Evolutionary conservation across 1,284 basidiomycete species (phyloP), one percentile per base, ranked within the genome.

Genomic region (Limonomyces culmigenus): DNA sequence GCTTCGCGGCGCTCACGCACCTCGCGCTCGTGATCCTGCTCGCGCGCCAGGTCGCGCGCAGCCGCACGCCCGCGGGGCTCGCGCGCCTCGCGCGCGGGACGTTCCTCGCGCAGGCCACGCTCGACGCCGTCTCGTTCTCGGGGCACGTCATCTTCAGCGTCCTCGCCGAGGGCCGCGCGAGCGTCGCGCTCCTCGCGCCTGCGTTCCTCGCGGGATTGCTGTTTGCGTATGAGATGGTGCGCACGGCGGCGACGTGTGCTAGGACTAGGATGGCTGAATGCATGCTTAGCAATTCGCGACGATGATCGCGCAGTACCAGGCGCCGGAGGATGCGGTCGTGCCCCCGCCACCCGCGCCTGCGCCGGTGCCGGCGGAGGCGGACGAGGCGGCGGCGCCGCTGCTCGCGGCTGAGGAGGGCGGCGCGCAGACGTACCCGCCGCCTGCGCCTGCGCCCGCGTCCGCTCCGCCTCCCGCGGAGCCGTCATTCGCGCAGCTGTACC

Each of bases 61-160:
- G 77, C 44, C 70, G 78, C n/a, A 86, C 79, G 3, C 81, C 85
- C 1, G 73, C 77, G 1, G 74, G 75, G 2, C 62, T 89, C 16
- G 72, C 78, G 11, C 72, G 81, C 29, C 66, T 88, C 14, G 88
- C 84, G 3, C 60, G 80, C 3, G 87, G 83, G 74, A 70, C 76
- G 0, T 85, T 91, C 48, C 60, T 86, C 18, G 59, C 74, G 11
- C 83, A 88, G 52, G 68, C 76, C 6, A 67, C 77, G 2, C 67
- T 83, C 11, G 87, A 92, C 49, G 70, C 78, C 0, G 73, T 87
- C 34, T 74, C 81, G 1, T 89, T 89, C 49, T 77, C 80, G 17
- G 77, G 78, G 43, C 84, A 91, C 47, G 71, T 88, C 34, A 87
- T 84, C 0, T 76, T 91, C 39, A 83, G 80, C 2, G 76, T 89